Conservation (phyloP, 192 early-diverging fungal species). For the Coemansia biformis region DNA sequence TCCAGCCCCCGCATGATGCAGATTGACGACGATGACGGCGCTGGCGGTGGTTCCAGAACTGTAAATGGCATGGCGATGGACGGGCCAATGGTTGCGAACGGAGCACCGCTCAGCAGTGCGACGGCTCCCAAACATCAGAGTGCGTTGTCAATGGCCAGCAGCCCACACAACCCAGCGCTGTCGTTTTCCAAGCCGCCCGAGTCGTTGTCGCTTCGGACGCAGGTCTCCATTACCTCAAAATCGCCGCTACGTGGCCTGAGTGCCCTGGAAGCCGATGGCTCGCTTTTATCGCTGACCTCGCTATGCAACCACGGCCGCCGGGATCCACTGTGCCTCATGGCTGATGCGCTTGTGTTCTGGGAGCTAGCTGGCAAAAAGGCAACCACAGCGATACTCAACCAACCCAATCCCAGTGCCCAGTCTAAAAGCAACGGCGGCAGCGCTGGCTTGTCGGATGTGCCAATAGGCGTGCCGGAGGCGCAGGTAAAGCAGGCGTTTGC, state of each 20-base stretch:
- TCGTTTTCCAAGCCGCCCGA: conserved; percentile 30
- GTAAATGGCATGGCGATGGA: too few species aligned
- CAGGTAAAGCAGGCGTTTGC: conserved; percentile 29
- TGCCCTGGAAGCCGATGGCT: conserved; percentile 6
- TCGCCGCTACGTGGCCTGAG: conserved; percentile 11
- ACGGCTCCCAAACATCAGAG: too few species aligned
- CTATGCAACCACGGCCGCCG: conserved; percentile 3
- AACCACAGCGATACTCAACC: too few species aligned
- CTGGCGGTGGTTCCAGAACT: too few species aligned
- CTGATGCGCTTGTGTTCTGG: conserved; percentile 31
- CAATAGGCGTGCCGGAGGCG: not conserved
- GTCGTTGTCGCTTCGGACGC: conserved; percentile 42
- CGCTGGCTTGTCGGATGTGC: too few species aligned
- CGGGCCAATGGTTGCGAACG: too few species aligned
- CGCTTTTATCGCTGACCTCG: conserved; percentile 23
- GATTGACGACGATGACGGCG: not conserved
- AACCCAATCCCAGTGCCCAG: too few species aligned
- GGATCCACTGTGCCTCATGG: conserved; percentile 12
- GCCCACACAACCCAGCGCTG: not conserved
- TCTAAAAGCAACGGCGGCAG: too few species aligned
- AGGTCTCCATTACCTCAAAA: conserved; percentile 21
- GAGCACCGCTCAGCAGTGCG: too few species aligned
- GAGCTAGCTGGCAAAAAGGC: conserved; percentile 10
- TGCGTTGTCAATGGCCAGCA: too few species aligned
- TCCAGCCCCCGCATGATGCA: conserved; percentile 17